Evolutionary conservation across 108 stramenopile genomes (phyloP).

Genomic region (Cylindrotheca closterium): DNA sequence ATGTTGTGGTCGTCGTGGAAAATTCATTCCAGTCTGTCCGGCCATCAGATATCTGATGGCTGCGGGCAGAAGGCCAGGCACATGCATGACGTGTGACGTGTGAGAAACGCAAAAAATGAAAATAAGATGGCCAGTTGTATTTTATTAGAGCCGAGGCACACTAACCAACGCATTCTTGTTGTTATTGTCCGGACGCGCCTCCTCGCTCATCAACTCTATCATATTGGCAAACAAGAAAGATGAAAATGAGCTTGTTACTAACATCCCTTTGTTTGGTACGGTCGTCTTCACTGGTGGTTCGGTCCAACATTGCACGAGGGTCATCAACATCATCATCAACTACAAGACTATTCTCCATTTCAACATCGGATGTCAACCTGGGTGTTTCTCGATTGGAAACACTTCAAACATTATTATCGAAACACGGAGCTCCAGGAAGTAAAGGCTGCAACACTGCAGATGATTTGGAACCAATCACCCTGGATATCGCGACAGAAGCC

Average conservation of each 20-base stretch:
- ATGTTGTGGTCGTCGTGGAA: no score
- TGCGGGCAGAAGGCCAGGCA: no score
- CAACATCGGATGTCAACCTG: conserved; percentile 12
- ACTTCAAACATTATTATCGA: conserved; percentile 59
- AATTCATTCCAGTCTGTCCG: no score
- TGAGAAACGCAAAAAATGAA: no score
- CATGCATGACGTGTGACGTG: no score
- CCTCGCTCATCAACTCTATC: no score
- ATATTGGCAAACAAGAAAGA: no score
- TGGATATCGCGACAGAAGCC: background rate
- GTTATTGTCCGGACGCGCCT: no score
- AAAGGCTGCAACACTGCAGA: conserved; percentile 43
- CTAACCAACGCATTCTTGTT: no score
- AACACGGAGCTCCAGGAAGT: conserved; percentile 80
- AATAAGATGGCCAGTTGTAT: no score
- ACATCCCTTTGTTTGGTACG: conserved; percentile 3
- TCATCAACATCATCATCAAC: background rate
- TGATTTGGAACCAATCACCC: conserved; percentile 54
- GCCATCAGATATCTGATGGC: no score
- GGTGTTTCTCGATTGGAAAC: conserved; percentile 69
- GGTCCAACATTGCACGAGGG: background rate
- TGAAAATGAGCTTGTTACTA: conserved; percentile 15
- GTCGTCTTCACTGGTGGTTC: background rate
- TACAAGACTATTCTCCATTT: conserved; percentile 25
- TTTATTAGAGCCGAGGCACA: no score